phyloP scores from a whole-genome alignment of 2,329 filamentous ascomycete genomes.

The Botrytis cinerea region DNA sequence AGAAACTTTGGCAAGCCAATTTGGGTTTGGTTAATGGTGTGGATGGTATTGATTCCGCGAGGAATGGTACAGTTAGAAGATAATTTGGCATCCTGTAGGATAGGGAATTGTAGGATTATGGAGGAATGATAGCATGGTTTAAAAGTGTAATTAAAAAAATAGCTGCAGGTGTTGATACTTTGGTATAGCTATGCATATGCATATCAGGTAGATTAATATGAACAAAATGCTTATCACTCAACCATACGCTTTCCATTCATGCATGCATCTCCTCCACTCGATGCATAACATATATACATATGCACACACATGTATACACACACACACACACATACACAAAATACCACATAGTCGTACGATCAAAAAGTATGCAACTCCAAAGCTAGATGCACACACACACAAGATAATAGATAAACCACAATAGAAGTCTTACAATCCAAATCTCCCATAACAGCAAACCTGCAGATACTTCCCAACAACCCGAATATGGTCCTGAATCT shows the following conservation, averaged over 20 bases:
- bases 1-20: conserved; percentile 29
- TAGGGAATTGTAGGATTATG: neutral
- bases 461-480: no score
- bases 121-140: neutral
- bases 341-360: no score
- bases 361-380: no score
- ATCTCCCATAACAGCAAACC: no score
- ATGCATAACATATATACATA: neutral
- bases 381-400: no score
- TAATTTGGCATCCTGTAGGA: neutral
- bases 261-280: neutral
- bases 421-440: no score
- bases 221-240: neutral
- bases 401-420: no score
- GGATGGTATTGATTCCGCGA: neutral
- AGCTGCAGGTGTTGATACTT: neutral
- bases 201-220: neutral
- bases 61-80: neutral
- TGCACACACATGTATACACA: neutral
- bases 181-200: neutral
- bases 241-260: neutral
- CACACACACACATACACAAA: neutral
- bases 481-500: no score
- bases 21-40: conserved; percentile 4
- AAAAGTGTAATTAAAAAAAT: neutral